Evolutionary conservation across 306 rosid genomes (phyloP).

Genomic region (Glycine soja): DNA sequence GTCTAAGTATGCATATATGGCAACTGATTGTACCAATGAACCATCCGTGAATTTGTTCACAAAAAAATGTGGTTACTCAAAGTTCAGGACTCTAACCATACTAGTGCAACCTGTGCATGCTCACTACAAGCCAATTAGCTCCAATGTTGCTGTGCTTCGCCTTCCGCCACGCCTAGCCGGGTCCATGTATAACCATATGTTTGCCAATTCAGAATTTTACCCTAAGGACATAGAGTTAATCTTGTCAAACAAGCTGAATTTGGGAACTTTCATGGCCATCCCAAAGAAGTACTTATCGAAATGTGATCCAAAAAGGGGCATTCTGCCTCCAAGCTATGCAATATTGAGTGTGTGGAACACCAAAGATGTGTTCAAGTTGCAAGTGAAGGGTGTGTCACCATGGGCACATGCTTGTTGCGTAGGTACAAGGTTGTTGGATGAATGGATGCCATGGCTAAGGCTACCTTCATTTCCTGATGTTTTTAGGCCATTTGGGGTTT

Average conservation of each 20-base stretch:
- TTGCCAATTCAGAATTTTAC: conserved; percentile 73
- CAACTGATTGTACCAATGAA: conserved; percentile 88
- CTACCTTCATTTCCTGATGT: conserved; percentile 87
- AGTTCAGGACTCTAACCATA: conserved; percentile 75
- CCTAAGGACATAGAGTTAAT: conserved; percentile 72
- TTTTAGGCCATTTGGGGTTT: conserved; percentile 85
- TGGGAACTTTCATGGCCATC: conserved; percentile 90
- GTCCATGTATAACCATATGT: conserved; percentile 59
- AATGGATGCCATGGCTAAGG: conserved; percentile 86
- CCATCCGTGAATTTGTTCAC: conserved; percentile 87
- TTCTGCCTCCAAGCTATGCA: conserved; percentile 68
- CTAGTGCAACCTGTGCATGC: conserved; percentile 92
- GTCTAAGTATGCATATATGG: conserved; percentile 80
- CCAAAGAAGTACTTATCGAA: conserved; percentile 60
- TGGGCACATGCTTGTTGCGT: conserved; percentile 67
- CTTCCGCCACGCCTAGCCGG: conserved; percentile 56
- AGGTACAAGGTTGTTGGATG: conserved; percentile 77
- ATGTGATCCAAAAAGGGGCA: conserved; percentile 60
- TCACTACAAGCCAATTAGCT: conserved; percentile 68
- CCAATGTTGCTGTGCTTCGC: conserved; percentile 49
- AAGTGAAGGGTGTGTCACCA: conserved; percentile 77
- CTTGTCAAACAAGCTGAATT: conserved; percentile 66
- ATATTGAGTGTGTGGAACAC: conserved; percentile 92
- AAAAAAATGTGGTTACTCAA: conserved; percentile 69
- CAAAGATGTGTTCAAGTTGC: conserved; percentile 83